A percentile compares a stretch with the other conserved stretches of the same genome.
These are phyloP conservation scores for Diaporthe sp. DNA, from an alignment of 2,329 filamentous ascomycete genomes.

Conservation along the genomic window DNA sequence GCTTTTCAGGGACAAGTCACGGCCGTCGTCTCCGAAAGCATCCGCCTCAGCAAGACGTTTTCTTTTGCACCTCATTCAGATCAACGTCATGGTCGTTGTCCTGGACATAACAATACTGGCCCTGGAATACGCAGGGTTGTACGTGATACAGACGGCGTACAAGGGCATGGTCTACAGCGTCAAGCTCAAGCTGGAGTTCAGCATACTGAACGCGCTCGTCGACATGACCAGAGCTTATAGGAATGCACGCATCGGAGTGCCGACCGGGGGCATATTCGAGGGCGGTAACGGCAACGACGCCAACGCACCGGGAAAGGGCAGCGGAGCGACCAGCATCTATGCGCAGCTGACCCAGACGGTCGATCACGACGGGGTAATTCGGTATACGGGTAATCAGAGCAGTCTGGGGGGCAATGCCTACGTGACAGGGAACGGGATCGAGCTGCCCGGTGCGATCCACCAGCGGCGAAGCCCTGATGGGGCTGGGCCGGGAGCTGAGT, in stretches of 20 bases:
- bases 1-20: constrained; percentile 11
- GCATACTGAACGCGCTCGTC: constrained; percentile 48
- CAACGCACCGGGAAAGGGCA: background rate
- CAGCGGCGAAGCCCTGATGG: background rate
- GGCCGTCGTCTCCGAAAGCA: background rate
- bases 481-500: background rate
- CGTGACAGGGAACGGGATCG: background rate
- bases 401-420: background rate
- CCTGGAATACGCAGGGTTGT: constrained; percentile 47
- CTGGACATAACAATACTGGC: constrained; percentile 47
- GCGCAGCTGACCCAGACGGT: constrained; percentile 17
- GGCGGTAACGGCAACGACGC: background rate
- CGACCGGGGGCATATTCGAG: background rate
- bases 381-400: background rate
- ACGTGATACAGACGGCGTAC: constrained; percentile 46
- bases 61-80: constrained; percentile 52
- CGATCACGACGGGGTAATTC: constrained; percentile 6
- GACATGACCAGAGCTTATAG: constrained; percentile 34
- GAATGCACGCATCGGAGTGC: constrained; percentile 17
- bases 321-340: background rate
- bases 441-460: background rate
- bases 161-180: constrained; percentile 49
- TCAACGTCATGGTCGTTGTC: constrained; percentile 54
- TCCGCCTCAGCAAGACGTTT: background rate
- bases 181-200: constrained; percentile 51